phyloP scores from a whole-genome alignment of 2,329 filamentous ascomycete genomes.

The Scytalidium lignicola region DNA sequence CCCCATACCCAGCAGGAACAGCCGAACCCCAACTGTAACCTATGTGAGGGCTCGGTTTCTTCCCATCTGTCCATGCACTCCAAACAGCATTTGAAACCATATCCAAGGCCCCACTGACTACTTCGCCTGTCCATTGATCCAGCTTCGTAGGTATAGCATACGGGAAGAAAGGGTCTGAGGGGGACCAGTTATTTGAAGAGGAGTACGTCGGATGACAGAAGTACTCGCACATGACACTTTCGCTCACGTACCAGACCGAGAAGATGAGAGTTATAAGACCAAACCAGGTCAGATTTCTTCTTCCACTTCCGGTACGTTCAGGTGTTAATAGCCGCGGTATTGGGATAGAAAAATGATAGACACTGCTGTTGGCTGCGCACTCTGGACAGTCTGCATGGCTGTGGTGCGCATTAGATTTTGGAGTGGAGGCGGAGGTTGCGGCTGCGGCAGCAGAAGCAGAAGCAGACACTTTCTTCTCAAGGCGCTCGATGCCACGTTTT shows the following conservation, averaged over 20 bases:
- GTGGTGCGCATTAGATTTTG: constrained; percentile 1
- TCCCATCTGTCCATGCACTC: neutral
- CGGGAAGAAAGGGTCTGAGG: constrained; percentile 56
- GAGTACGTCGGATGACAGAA: constrained; percentile 53
- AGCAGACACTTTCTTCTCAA: constrained; percentile 45
- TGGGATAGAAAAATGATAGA: constrained; percentile 16
- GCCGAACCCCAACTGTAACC: neutral
- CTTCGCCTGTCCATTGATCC: constrained; percentile 47
- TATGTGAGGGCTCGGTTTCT: neutral
- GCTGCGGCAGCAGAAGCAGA: no score
- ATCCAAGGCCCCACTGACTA: constrained; percentile 7
- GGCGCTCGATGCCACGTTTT: constrained; percentile 52
- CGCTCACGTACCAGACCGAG: constrained; percentile 49
- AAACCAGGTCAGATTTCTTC: constrained; percentile 21
- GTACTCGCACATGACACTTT: constrained; percentile 45
- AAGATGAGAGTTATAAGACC: constrained; percentile 31
- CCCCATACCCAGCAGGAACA: neutral
- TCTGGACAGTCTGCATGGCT: constrained; percentile 3
- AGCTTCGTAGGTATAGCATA: constrained; percentile 55
- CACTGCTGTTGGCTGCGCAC: constrained; percentile 4
- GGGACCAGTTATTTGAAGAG: constrained; percentile 42
- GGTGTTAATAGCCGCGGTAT: constrained; percentile 13
- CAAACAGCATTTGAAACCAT: neutral
- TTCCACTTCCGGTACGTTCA: constrained; percentile 1
- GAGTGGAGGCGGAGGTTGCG: constrained; percentile 20